Percentiles rank a stretch among this genome's conserved stretches.
Conservation (phyloP, 768 basidiomycete genomes). For the Trametes cinnabarina region DNA sequence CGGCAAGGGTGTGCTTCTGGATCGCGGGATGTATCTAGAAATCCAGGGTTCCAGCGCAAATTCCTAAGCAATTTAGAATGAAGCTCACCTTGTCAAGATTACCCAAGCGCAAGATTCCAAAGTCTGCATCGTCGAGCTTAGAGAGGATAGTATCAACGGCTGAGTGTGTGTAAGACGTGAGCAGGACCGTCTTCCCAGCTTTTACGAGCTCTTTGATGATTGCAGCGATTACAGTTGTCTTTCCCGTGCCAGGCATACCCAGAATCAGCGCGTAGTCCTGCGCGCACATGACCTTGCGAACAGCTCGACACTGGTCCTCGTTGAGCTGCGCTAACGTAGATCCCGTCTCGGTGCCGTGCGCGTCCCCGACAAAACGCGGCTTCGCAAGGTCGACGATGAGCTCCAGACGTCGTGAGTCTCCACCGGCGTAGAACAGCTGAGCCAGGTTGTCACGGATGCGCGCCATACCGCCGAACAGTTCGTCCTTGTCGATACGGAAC, state of each 20-base stretch:
- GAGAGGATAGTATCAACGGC: constrained; percentile 96
- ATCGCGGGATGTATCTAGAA: constrained; percentile 80
- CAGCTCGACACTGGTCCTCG: constrained; percentile 64
- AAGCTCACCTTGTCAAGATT: constrained; percentile 82
- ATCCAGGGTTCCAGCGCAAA: not conserved
- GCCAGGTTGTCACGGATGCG: constrained; percentile 90
- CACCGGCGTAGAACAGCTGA: constrained; percentile 78
- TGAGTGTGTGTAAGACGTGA: constrained; percentile 95
- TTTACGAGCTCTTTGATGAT: constrained; percentile 77
- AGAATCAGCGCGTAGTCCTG: constrained; percentile 89
- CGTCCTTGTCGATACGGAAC: constrained; percentile 94
- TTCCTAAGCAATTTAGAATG: not conserved
- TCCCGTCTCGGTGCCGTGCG: constrained; percentile 32
- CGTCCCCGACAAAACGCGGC: constrained; percentile 56
- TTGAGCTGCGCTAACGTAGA: constrained; percentile 45
- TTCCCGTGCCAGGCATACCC: constrained; percentile 99
- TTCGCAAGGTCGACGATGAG: constrained; percentile 78
- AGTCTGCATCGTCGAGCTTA: constrained; percentile 67
- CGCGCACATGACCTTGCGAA: constrained; percentile 72
- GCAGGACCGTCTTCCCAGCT: constrained; percentile 81
- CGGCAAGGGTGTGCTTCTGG: constrained; percentile 65
- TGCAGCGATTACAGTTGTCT: constrained; percentile 91
- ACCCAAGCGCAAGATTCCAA: constrained; percentile 80
- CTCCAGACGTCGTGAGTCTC: constrained; percentile 62
- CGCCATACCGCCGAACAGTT: constrained; percentile 81